Evolutionary conservation across 2,329 filamentous ascomycete genomes (phyloP).

Genomic region (Phialophora tarda): DNA sequence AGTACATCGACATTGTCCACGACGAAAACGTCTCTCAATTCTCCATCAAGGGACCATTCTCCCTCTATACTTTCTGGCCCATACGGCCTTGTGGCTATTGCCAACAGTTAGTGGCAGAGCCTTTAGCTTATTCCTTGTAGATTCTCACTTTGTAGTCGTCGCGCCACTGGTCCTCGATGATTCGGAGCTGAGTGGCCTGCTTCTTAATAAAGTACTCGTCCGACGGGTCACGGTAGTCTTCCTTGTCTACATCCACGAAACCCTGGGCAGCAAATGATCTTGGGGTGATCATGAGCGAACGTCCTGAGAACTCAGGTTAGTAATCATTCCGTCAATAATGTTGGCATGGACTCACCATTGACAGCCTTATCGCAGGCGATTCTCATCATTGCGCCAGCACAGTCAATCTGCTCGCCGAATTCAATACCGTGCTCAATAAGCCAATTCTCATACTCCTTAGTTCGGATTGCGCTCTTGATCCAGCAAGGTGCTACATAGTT

Average conservation of each 20-base stretch:
- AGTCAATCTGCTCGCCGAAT: conserved; percentile 33
- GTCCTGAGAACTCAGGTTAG: conserved; percentile 37
- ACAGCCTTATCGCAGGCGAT: conserved; percentile 46
- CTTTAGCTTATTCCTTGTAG: conserved; percentile 19
- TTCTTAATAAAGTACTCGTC: conserved; percentile 49
- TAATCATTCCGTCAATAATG: neutral
- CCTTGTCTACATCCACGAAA: conserved; percentile 46
- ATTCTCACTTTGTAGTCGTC: conserved; percentile 37
- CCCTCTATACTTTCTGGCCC: too few relatives aligned
- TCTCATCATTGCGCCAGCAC: conserved; percentile 38
- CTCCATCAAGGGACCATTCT: too few relatives aligned
- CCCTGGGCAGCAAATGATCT: conserved; percentile 48
- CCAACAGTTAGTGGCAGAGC: neutral
- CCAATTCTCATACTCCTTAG: conserved; percentile 31
- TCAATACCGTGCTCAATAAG: conserved; percentile 35
- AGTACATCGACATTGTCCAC: too few relatives aligned
- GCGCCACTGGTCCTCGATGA: conserved; percentile 52
- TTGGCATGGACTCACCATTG: conserved; percentile 38
- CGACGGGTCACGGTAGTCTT: conserved; percentile 37
- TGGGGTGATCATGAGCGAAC: conserved; percentile 51
- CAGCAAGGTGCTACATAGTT: conserved; percentile 54
- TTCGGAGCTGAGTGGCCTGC: conserved; percentile 50
- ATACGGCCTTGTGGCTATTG: neutral
- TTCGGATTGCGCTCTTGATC: conserved; percentile 37
- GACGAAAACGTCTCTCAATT: too few relatives aligned